Percentiles rank a stretch among this genome's conserved stretches.
phyloP scores from a whole-genome alignment of 2,329 filamentous ascomycete genomes.

The Fusarium nurragi region DNA sequence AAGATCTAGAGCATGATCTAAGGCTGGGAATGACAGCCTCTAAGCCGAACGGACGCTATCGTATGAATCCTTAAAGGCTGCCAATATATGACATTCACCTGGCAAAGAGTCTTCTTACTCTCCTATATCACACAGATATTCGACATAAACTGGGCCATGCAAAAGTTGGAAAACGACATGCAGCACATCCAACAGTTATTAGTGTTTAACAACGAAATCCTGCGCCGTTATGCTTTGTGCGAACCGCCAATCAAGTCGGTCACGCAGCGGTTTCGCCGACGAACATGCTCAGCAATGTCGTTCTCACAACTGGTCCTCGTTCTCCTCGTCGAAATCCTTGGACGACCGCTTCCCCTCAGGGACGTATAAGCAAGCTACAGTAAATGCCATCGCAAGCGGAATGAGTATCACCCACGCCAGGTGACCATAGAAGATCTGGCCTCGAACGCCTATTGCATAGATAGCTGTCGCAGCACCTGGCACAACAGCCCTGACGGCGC shows the following conservation, averaged over 20 bases:
- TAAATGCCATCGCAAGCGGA: slow-evolving; percentile 44
- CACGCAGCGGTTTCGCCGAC: not conserved
- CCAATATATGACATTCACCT: not conserved
- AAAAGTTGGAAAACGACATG: not conserved
- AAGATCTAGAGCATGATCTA: not conserved
- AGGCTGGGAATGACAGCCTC: not conserved
- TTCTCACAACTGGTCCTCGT: not conserved
- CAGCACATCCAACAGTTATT: not conserved
- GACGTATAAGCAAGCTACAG: slow-evolving; percentile 41
- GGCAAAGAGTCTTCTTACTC: not conserved
- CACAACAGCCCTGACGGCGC: slow-evolving; percentile 70
- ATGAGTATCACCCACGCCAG: slow-evolving; percentile 50
- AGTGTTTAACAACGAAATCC: not conserved
- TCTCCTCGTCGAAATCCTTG: slow-evolving; percentile 22
- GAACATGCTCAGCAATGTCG: fast-evolving
- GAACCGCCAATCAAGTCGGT: not conserved
- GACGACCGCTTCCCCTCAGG: slow-evolving; percentile 40
- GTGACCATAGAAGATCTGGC: slow-evolving; percentile 71
- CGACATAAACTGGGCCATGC: no score
- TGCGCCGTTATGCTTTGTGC: not conserved
- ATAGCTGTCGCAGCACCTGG: slow-evolving; percentile 73
- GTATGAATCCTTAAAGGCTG: not conserved
- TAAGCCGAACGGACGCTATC: not conserved
- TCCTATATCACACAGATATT: not conserved
- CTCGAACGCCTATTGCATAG: slow-evolving; percentile 72